A percentile compares a stretch with the other conserved stretches of the same genome.
These are phyloP conservation scores for Coemansia sp. DNA, from an alignment of 192 early-diverging fungal genomes.

Conservation along the genomic window DNA sequence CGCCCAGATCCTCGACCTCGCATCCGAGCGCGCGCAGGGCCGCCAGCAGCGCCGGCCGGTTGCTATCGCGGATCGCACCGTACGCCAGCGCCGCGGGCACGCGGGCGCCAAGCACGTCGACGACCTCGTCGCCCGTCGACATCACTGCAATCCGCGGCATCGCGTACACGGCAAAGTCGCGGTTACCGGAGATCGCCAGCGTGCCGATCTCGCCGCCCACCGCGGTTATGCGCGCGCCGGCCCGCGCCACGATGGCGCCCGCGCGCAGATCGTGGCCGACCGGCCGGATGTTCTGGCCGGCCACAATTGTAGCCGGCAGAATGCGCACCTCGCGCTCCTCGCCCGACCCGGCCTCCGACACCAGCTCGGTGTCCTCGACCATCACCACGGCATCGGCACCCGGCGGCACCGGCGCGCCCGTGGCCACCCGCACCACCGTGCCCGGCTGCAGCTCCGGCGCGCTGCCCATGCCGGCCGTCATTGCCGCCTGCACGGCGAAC, in stretches of 20 bases:
- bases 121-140: slow-evolving; percentile 88
- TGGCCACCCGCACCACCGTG: slow-evolving; percentile 73
- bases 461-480: slow-evolving; percentile 54
- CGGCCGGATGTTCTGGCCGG: slow-evolving; percentile 72
- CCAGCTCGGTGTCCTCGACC: slow-evolving; percentile 86
- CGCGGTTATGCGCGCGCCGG: slow-evolving; percentile 57
- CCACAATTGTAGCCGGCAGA: slow-evolving; percentile 10
- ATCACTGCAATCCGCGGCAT: slow-evolving; percentile 74
- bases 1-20: slow-evolving; percentile 68
- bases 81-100: background rate
- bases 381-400: slow-evolving; percentile 92
- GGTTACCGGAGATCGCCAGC: slow-evolving; percentile 72
- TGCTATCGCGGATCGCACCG: slow-evolving; percentile 81
- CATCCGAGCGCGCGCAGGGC: slow-evolving; percentile 62
- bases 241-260: slow-evolving; percentile 59
- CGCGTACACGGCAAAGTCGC: slow-evolving; percentile 54
- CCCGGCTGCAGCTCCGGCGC: slow-evolving; percentile 47
- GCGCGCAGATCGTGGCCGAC: slow-evolving; percentile 68
- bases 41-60: slow-evolving; percentile 71
- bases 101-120: slow-evolving; percentile 43
- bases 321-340: slow-evolving; percentile 45
- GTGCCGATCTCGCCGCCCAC: slow-evolving; percentile 83
- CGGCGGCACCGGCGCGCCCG: slow-evolving; percentile 79
- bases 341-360: slow-evolving; percentile 44
- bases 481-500: slow-evolving; percentile 61